Conservation (phyloP, 495 filamentous ascomycete genomes). For the Penicillium diatomitis region DNA sequence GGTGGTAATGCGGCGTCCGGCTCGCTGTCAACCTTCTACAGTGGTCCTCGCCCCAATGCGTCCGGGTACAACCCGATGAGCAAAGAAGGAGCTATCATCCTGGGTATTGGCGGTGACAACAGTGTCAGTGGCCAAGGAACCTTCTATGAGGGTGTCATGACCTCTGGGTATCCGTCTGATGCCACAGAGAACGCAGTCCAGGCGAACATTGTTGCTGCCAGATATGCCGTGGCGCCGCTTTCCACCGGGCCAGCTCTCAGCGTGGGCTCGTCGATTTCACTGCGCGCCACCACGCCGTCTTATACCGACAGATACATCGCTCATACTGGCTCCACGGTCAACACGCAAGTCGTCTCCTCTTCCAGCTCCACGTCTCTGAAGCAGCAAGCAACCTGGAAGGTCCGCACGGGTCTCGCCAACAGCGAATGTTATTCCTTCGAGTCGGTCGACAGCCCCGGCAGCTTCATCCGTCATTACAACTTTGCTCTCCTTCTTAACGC, state of each 20-base stretch:
- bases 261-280: constrained; percentile 40
- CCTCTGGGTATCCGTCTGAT: constrained; percentile 47
- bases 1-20: constrained; percentile 46
- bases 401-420: constrained; percentile 42
- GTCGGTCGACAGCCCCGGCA: constrained; percentile 44
- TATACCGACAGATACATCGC: constrained; percentile 43
- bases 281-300: constrained; percentile 40
- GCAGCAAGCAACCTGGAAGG: constrained; percentile 45
- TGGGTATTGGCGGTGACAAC: constrained; percentile 51
- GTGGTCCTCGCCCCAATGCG: constrained; percentile 36
- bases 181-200: constrained; percentile 46
- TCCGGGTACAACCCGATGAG: constrained; percentile 50
- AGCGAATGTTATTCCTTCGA: constrained; percentile 48
- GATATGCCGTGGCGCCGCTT: constrained; percentile 38
- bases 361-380: constrained; percentile 38
- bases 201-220: constrained; percentile 48
- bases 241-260: constrained; percentile 39
- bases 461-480: constrained; percentile 44
- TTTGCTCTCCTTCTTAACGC: constrained; percentile 38
- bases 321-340: constrained; percentile 36
- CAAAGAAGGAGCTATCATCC: constrained; percentile 53
- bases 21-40: constrained; percentile 46
- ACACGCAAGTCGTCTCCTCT: constrained; percentile 44
- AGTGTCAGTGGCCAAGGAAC: constrained; percentile 47
- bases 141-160: constrained; percentile 55